Conservation (phyloP, 2,329 filamentous ascomycete genomes). For the Diaporthe australafricana region DNA sequence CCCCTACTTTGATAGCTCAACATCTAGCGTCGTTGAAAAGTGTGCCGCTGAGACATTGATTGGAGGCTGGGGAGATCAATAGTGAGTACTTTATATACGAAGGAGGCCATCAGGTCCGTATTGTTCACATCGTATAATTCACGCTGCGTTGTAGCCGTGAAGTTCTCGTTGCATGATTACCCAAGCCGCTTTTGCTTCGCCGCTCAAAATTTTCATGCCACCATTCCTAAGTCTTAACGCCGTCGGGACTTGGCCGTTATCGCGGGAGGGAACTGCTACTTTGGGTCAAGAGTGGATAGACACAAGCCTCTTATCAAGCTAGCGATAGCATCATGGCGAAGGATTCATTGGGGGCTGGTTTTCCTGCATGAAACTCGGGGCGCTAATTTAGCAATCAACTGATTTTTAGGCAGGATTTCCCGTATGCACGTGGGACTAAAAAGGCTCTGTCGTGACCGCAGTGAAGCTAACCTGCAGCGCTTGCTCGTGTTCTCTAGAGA, state of each 20-base stretch:
- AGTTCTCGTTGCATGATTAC: background rate
- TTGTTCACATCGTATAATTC: background rate
- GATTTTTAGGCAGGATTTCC: constrained; percentile 8
- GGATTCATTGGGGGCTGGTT: background rate
- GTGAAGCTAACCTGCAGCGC: background rate
- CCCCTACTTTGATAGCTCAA: background rate
- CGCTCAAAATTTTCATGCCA: constrained; percentile 4
- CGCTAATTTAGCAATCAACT: constrained; percentile 21
- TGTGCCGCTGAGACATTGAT: background rate
- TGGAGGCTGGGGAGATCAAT: background rate
- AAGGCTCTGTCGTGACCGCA: no score
- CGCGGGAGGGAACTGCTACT: background rate
- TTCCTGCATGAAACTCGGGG: constrained; percentile 1
- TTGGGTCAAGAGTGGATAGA: constrained; percentile 18
- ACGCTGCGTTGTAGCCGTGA: no score
- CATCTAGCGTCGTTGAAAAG: background rate
- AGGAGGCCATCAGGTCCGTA: no score
- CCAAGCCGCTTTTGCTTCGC: background rate
- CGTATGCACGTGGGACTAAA: background rate
- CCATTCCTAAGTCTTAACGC: background rate
- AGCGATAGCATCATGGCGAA: constrained; percentile 15
- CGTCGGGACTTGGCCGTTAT: constrained; percentile 22
- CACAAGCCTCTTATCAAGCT: constrained; percentile 14
- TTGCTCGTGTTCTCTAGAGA: background rate
- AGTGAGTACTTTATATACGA: background rate